Evolutionary conservation across 768 basidiomycete species (phyloP).

Genomic region (Candolleomyces eurysporus): DNA sequence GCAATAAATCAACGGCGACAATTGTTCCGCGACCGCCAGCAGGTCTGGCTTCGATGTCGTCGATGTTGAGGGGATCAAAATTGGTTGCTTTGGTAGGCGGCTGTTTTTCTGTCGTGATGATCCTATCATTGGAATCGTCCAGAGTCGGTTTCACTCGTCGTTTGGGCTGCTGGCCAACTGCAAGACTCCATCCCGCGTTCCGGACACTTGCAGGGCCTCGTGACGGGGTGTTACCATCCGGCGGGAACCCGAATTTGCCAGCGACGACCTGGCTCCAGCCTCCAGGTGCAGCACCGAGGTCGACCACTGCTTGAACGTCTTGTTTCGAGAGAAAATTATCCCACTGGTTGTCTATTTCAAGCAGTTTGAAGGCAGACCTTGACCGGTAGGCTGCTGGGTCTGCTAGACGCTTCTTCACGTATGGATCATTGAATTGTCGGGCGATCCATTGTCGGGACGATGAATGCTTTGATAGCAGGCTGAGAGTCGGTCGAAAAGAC

Average conservation of each 20-base stretch:
- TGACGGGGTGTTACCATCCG: neutral
- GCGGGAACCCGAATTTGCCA: slow-evolving; percentile 48
- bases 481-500: slow-evolving; percentile 5
- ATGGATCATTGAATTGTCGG: slow-evolving; percentile 70
- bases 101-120: neutral
- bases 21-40: slow-evolving; percentile 44
- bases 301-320: slow-evolving; percentile 67
- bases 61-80: slow-evolving; percentile 45
- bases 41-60: slow-evolving; percentile 17
- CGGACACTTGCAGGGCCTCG: neutral
- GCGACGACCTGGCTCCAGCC: slow-evolving; percentile 91
- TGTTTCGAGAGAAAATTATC: slow-evolving; percentile 48
- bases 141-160: neutral
- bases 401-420: slow-evolving; percentile 45
- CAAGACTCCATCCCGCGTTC: neutral
- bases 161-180: neutral
- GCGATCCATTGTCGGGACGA: slow-evolving; percentile 51
- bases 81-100: slow-evolving; percentile 13
- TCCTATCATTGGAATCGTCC: neutral
- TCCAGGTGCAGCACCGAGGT: slow-evolving; percentile 90
- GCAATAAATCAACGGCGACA: slow-evolving; percentile 79
- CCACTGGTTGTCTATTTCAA: slow-evolving; percentile 68
- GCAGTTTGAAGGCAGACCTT: slow-evolving; percentile 88
- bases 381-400: slow-evolving; percentile 61
- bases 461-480: neutral